Evolutionary conservation across 73 alveolate genomes (phyloP).

Genomic region (Tetrahymena thermophila): DNA sequence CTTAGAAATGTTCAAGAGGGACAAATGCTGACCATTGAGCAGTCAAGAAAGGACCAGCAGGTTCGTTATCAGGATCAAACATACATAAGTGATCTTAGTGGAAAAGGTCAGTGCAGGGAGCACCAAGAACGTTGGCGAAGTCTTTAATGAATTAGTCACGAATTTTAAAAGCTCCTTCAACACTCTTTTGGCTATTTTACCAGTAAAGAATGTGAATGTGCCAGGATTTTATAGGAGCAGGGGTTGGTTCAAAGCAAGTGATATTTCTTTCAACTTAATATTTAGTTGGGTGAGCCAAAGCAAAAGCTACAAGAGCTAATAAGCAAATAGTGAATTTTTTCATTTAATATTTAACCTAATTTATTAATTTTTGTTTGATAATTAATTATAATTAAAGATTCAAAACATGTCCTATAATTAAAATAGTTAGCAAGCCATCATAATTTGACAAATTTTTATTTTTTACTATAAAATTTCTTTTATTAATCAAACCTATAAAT

Average conservation of each 20-base stretch:
- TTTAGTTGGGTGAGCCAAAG: conserved; percentile 44
- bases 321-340: neutral
- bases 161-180: conserved; percentile 34
- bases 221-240: conserved; percentile 48
- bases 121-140: conserved; percentile 27
- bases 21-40: conserved; percentile 54
- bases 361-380: no score
- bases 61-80: conserved; percentile 29
- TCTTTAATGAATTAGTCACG: conserved; percentile 6
- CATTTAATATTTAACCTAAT: neutral
- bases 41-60: conserved; percentile 60
- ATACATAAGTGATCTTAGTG: conserved; percentile 44
- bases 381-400: neutral
- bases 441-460: neutral
- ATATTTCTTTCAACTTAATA: conserved; percentile 16
- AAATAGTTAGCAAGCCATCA: neutral
- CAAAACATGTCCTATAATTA: neutral
- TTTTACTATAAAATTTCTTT: neutral
- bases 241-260: conserved; percentile 37
- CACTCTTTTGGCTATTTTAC: conserved; percentile 9
- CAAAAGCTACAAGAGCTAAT: conserved; percentile 4
- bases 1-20: conserved; percentile 29
- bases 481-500: no score
- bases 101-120: conserved; percentile 45
- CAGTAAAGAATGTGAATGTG: conserved; percentile 56